Percentiles rank a stretch among this genome's conserved stretches.
phyloP scores from a whole-genome alignment of 495 filamentous ascomycete genomes.

The Penicillium desertorum region DNA sequence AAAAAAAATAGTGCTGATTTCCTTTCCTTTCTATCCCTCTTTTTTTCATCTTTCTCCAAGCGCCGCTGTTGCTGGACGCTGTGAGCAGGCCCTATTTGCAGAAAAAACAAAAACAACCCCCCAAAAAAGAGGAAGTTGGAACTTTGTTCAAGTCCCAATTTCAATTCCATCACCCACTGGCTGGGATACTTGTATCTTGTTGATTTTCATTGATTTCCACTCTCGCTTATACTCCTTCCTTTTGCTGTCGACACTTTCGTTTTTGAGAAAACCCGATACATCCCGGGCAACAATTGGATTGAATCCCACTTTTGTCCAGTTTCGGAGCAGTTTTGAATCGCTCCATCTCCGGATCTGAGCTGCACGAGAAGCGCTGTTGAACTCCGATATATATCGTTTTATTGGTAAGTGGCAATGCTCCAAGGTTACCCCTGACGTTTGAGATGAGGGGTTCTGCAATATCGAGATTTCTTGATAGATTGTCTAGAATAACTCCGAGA shows the following conservation, averaged over 20 bases:
- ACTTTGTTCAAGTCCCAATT: constrained; percentile 19
- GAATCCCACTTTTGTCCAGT: neutral
- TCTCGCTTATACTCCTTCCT: constrained; percentile 13
- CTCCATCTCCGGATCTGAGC: constrained; percentile 1
- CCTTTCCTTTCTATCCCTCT: constrained; percentile 20
- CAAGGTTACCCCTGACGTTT: constrained; percentile 1
- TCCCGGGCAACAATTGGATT: constrained; percentile 10
- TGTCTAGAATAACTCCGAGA: neutral
- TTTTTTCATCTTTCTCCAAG: constrained; percentile 33
- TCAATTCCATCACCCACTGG: constrained; percentile 33
- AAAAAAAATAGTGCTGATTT: constrained; percentile 1
- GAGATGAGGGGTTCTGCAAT: neutral
- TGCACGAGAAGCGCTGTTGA: neutral
- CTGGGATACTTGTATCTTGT: constrained; percentile 24
- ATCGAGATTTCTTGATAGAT: neutral
- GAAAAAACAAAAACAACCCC: constrained; percentile 18
- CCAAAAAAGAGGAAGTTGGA: constrained; percentile 10
- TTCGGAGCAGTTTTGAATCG: constrained; percentile 4
- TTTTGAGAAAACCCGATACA: constrained; percentile 2
- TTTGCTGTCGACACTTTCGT: constrained; percentile 7
- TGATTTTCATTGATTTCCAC: constrained; percentile 15
- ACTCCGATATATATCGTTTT: constrained; percentile 5
- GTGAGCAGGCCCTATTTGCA: constrained; percentile 42
- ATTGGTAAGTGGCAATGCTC: constrained; percentile 1
- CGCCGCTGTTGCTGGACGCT: constrained; percentile 44